phyloP scores from a whole-genome alignment of 2,329 filamentous ascomycete species.

The Trichoderma pleuroti region DNA sequence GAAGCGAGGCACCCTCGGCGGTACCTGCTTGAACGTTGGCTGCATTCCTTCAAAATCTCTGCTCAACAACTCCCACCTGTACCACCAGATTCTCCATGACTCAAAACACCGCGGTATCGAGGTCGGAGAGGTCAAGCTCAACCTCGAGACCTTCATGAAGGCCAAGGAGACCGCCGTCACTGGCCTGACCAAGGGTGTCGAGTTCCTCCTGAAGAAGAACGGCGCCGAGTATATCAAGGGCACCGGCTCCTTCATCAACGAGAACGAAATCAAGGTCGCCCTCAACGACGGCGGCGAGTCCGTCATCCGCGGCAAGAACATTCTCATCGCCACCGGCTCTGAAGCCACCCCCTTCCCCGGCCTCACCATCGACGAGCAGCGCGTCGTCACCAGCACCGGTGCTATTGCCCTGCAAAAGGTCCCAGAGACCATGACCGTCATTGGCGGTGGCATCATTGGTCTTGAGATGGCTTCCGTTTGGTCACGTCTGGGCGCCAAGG shows the following conservation, averaged over 20 bases:
- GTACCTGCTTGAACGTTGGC: constrained; percentile 97
- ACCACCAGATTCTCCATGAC: constrained; percentile 96
- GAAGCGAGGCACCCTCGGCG: constrained; percentile 91
- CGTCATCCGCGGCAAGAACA: constrained; percentile 87
- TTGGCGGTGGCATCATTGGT: constrained; percentile 97
- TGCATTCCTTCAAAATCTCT: constrained; percentile 99
- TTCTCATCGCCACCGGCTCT: constrained; percentile 92
- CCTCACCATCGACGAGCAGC: constrained; percentile 94
- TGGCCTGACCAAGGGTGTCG: constrained; percentile 91
- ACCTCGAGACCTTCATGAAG: constrained; percentile 95
- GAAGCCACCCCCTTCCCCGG: constrained; percentile 96
- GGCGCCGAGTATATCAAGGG: constrained; percentile 98
- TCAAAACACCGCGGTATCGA: constrained; percentile 97
- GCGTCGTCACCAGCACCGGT: constrained; percentile 93
- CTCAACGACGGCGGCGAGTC: constrained; percentile 90
- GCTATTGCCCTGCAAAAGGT: constrained; percentile 86
- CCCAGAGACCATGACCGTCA: constrained; percentile 94
- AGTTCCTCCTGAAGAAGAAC: constrained; percentile 99
- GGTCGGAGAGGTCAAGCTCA: constrained; percentile 94
- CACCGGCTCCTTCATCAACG: constrained; percentile 78
- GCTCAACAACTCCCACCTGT: constrained; percentile 98
- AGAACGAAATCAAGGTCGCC: constrained; percentile 88
- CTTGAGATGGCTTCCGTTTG: constrained; percentile 98
- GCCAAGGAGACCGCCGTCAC: constrained; percentile 90
- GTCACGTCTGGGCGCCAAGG: constrained; percentile 88